Base-by-base conservation (phyloP, 2,329 filamentous ascomycete genomes). In the Rhynchosporium graminicola region DNA sequence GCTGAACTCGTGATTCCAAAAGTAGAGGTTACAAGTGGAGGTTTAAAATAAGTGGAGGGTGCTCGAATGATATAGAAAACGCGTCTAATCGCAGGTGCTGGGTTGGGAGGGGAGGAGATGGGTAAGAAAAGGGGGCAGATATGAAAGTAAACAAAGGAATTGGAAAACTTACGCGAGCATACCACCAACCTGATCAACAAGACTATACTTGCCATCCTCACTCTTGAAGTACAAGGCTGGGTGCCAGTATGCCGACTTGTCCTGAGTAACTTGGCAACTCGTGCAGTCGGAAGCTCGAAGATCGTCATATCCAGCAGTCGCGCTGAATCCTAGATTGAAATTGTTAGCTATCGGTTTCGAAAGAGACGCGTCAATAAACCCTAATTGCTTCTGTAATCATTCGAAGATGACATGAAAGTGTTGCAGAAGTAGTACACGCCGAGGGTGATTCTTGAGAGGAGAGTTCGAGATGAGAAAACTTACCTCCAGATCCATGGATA, bases 401-500 rank as follows among this genome's bases (percentile, higher is more conserved):
- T 45, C 33, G 31, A 20, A 10, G 8, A 28, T 12, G 13, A 59
- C 9, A 36, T 6, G 3, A 26, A 52, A 38, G 33, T 42, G 9
- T 38, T n/a, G 15, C 26, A 40, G 3, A 50, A n/a, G n/a, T 26
- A 20, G 8, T 46, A 12, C 26, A 9, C 15, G 46, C 52, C 2
- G 8, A 38, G 38, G 28, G 26, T 15, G 9, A 10, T 33, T 38
- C 8, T 29, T 26, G 28, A n/a, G 28, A 29, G n/a, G 10, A 45
- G 36, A 10, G 3, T 20, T 10, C 31, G 6, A 28, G 40, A 47
- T 56, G 51, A 38, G 50, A 55, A 38, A 46, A 69, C 90, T 78
- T 79, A 95, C 91, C 88, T 69, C 81, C 83, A 55, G 88, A 90
- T 66, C 92, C 92, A 74, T 91, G 87, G 70, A 95, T 83, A 15